Conservation (phyloP, 192 early-diverging fungal genomes). For the Backusella morwellensis region DNA sequence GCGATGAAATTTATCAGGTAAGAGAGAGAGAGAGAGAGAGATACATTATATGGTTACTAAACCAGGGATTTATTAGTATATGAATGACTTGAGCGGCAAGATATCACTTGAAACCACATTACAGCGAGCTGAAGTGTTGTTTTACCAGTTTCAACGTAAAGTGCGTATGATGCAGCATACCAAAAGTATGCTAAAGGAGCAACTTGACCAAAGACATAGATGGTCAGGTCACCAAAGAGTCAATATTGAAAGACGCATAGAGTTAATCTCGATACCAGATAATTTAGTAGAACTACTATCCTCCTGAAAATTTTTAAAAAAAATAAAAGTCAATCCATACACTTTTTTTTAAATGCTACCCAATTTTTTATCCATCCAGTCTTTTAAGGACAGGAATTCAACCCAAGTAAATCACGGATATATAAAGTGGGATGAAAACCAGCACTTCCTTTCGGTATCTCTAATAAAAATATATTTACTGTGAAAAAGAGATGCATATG, state of each 20-base stretch:
- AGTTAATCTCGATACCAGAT: neutral
- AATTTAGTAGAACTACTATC: neutral
- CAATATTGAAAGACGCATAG: neutral
- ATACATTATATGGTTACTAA: neutral
- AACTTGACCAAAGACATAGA: constrained; percentile 6
- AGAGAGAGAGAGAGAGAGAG: neutral
- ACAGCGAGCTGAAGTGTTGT: constrained; percentile 70
- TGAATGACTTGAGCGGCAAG: constrained; percentile 81
- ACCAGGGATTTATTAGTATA: constrained; percentile 46
- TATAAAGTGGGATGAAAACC: too few relatives aligned
- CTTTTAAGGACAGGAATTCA: too few relatives aligned
- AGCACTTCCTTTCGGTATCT: too few relatives aligned
- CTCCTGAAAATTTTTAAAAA: neutral
- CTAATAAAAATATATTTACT: too few relatives aligned
- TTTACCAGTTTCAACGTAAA: constrained; percentile 52
- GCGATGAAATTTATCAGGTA: constrained; percentile 89
- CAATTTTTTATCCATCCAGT: too few relatives aligned
- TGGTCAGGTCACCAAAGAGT: constrained; percentile 14
- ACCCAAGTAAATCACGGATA: too few relatives aligned
- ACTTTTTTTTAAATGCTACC: too few relatives aligned
- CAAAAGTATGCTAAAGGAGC: constrained; percentile 11
- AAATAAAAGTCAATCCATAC: neutral
- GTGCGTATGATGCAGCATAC: constrained; percentile 43
- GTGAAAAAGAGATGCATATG: too few relatives aligned
- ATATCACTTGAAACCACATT: constrained; percentile 69